Percentiles rank a stretch among this genome's conserved stretches.
Evolutionary conservation across 2,329 filamentous ascomycete genomes (phyloP).

Genomic region (Neoarthrinium moseri): DNA sequence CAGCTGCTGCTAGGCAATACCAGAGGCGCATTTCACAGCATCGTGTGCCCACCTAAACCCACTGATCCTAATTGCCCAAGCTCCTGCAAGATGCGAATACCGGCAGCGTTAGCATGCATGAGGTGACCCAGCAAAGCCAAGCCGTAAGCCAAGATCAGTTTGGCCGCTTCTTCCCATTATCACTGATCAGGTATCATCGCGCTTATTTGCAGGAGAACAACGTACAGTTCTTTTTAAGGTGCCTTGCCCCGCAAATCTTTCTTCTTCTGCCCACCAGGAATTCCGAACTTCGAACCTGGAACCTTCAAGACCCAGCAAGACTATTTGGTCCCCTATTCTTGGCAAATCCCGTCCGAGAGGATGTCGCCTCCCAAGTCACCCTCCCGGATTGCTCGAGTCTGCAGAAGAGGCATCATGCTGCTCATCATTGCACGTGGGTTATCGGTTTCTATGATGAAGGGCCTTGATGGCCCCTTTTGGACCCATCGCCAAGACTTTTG

Average conservation of each 20-base stretch:
- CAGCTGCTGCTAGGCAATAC: not conserved
- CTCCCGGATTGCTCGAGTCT: not conserved
- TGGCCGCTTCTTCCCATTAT: not conserved
- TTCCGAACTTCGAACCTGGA: not conserved
- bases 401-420: not conserved
- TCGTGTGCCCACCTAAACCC: not conserved
- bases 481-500: not conserved
- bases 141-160: not conserved
- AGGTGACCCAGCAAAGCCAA: not conserved
- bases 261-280: not conserved
- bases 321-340: conserved; percentile 3
- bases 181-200: no score
- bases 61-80: conserved; percentile 1
- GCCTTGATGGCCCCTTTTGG: not conserved
- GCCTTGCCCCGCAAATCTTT: not conserved
- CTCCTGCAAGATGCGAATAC: not conserved
- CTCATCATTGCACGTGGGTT: conserved; percentile 1
- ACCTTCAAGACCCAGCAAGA: not conserved
- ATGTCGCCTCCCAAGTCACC: not conserved
- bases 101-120: not conserved
- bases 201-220: no score
- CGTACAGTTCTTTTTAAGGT: conserved; percentile 2
- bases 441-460: not conserved
- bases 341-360: not conserved
- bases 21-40: not conserved